These are phyloP conservation scores for Leccinum uliginosum DNA, from an alignment of 768 basidiomycete species.

Conservation along the genomic window DNA sequence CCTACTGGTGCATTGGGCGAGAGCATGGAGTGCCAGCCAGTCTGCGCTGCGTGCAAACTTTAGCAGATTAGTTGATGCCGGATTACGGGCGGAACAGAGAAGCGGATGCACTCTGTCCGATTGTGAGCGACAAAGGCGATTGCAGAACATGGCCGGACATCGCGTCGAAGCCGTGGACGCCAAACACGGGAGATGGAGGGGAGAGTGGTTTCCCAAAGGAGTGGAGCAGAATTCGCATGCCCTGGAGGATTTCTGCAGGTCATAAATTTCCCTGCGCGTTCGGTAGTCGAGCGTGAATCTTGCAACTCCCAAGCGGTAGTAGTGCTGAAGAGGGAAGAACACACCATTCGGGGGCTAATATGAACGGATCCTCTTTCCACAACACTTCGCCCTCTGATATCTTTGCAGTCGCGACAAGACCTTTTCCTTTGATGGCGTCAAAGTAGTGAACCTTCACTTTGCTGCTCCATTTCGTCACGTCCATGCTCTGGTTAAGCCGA, in stretches of 20 bases:
- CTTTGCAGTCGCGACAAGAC: constrained; percentile 65
- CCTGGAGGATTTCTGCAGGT: constrained; percentile 51
- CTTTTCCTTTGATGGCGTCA: constrained; percentile 72
- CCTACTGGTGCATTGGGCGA: constrained; percentile 61
- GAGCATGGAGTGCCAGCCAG: constrained; percentile 72
- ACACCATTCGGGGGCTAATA: constrained; percentile 79
- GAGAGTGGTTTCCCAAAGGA: constrained; percentile 41
- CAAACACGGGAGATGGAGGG: constrained; percentile 51
- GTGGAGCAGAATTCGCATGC: constrained; percentile 79
- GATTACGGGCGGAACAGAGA: constrained; percentile 73
- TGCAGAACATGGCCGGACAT: constrained; percentile 75
- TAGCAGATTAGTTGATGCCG: constrained; percentile 56
- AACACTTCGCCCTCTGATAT: constrained; percentile 70
- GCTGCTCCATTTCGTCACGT: constrained; percentile 56
- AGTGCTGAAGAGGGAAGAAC: constrained; percentile 14
- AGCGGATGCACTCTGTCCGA: constrained; percentile 63
- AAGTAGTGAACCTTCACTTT: constrained; percentile 69
- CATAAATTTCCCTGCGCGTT: constrained; percentile 66
- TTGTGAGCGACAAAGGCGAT: constrained; percentile 67
- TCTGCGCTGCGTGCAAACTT: constrained; percentile 52
- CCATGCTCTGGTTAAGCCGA: constrained; percentile 56
- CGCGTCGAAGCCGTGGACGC: constrained; percentile 36
- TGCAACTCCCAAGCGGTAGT: too few relatives aligned
- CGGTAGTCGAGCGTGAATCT: not conserved
- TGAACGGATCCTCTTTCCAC: constrained; percentile 84